A percentile compares a stretch with the other conserved stretches of the same genome.
Conservation (phyloP, 2,329 filamentous ascomycete species). For the Colletotrichum destructivum region DNA sequence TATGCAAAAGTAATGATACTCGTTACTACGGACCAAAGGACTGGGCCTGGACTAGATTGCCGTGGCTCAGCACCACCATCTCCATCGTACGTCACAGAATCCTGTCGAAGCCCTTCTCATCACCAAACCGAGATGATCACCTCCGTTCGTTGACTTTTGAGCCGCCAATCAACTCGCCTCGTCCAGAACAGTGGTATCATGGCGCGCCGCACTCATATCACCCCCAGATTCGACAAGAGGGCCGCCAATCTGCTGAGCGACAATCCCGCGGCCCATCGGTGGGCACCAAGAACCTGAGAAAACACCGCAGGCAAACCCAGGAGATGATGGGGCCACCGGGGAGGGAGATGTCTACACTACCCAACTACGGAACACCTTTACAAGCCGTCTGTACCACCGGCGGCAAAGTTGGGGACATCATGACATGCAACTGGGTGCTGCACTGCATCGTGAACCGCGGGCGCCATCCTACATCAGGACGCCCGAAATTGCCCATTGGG, state of each 20-base stretch:
- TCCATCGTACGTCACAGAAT: slow-evolving; percentile 7
- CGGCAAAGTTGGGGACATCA: slow-evolving; percentile 1
- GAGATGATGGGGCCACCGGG: neutral
- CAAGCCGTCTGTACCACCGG: neutral
- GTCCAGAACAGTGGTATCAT: slow-evolving; percentile 28
- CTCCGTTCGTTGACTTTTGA: neutral
- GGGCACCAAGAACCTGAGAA: neutral
- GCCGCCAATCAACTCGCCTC: slow-evolving; percentile 14
- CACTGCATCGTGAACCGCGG: slow-evolving; percentile 40
- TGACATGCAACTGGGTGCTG: slow-evolving; percentile 30
- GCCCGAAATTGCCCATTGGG: slow-evolving; percentile 43
- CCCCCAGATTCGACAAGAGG: neutral
- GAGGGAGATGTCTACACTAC: neutral
- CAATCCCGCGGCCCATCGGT: neutral
- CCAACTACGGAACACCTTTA: no score
- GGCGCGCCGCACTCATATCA: slow-evolving; percentile 22
- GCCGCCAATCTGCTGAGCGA: slow-evolving; percentile 16
- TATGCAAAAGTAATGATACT: no score
- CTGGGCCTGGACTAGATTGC: slow-evolving; percentile 29
- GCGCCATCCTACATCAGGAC: slow-evolving; percentile 34
- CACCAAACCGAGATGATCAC: slow-evolving; percentile 28
- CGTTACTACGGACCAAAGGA: neutral
- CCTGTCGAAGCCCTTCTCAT: slow-evolving; percentile 18
- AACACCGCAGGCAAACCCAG: neutral
- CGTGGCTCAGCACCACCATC: slow-evolving; percentile 17